Evolutionary conservation across 345 rosid species (phyloP).

Genomic region (Heritiera fomes): DNA sequence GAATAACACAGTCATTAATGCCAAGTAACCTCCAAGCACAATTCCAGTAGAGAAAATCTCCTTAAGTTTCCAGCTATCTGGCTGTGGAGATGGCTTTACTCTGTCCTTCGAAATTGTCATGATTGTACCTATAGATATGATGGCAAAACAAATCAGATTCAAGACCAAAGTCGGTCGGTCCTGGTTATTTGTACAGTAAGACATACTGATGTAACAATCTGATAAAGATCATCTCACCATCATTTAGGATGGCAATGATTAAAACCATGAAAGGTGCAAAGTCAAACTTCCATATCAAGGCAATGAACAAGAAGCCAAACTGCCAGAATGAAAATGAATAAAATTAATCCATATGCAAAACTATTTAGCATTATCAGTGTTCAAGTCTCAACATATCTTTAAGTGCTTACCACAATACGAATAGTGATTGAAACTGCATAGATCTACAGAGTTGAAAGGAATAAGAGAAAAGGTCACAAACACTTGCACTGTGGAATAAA

Average conservation of each 20-base stretch:
- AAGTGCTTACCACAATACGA: constrained; percentile 75
- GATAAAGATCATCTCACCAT: constrained; percentile 48
- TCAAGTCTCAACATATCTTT: not conserved
- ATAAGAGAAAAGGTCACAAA: constrained; percentile 9
- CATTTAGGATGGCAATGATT: constrained; percentile 82
- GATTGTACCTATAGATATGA: constrained; percentile 56
- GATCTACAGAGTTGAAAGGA: constrained; percentile 47
- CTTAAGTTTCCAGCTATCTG: constrained; percentile 86
- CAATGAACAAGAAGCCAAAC: constrained; percentile 89
- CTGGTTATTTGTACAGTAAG: not conserved
- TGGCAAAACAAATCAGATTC: constrained; percentile 17
- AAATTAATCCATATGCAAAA: constrained; percentile 4
- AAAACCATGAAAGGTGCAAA: constrained; percentile 92
- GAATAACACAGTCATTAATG: constrained; percentile 76
- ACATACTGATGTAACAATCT: not conserved
- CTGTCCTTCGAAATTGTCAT: constrained; percentile 86
- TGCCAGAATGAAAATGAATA: constrained; percentile 32
- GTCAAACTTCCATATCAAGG: constrained; percentile 82
- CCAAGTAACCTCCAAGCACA: constrained; percentile 81
- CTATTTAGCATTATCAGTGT: not conserved
- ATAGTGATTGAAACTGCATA: constrained; percentile 95
- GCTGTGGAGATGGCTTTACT: constrained; percentile 86
- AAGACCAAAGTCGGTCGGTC: not conserved
- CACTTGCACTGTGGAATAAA: not conserved
- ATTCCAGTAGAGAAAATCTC: constrained; percentile 77